Evolutionary conservation across 2,329 filamentous ascomycete genomes (phyloP).

Genomic region (Aureobasidium uvarum): DNA sequence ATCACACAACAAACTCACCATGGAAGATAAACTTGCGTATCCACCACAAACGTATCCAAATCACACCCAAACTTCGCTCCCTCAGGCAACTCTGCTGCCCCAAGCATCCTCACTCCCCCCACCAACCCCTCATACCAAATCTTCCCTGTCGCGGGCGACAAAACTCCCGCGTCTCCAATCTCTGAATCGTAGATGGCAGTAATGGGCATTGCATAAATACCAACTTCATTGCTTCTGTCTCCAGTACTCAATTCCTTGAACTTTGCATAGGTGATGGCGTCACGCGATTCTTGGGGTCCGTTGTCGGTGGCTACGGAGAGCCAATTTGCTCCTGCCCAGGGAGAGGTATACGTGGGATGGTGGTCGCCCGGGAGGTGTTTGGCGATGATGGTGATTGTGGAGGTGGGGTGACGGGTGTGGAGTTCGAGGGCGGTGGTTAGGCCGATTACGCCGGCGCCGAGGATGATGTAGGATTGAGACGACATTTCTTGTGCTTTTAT

Average conservation of each 20-base stretch:
- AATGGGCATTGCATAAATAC: conserved; percentile 11
- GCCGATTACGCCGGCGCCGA: conserved; percentile 57
- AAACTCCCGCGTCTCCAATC: conserved; percentile 9
- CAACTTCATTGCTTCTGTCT: background rate
- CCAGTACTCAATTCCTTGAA: background rate
- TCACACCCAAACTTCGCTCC: conserved; percentile 24
- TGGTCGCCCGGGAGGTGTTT: conserved; percentile 90
- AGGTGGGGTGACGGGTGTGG: conserved; percentile 36
- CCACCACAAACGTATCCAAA: conserved; percentile 13
- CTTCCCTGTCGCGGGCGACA: conserved; percentile 1
- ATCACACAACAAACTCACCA: conserved; percentile 13
- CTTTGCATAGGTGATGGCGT: background rate
- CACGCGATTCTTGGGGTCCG: conserved; percentile 15
- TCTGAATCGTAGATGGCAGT: conserved; percentile 3
- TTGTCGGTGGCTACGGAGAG: conserved; percentile 61
- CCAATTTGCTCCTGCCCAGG: conserved; percentile 79
- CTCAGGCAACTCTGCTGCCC: background rate
- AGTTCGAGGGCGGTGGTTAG: conserved; percentile 61
- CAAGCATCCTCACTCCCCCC: background rate
- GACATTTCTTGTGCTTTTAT: background rate
- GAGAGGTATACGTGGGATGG: conserved; percentile 79
- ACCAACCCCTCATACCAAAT: conserved; percentile 22
- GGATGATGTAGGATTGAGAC: conserved; percentile 39
- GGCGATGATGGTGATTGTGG: conserved; percentile 65
- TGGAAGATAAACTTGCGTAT: conserved; percentile 24